Base-by-base conservation (phyloP, 2,329 filamentous ascomycete species). In the Neofusicoccum umdonicola region DNA sequence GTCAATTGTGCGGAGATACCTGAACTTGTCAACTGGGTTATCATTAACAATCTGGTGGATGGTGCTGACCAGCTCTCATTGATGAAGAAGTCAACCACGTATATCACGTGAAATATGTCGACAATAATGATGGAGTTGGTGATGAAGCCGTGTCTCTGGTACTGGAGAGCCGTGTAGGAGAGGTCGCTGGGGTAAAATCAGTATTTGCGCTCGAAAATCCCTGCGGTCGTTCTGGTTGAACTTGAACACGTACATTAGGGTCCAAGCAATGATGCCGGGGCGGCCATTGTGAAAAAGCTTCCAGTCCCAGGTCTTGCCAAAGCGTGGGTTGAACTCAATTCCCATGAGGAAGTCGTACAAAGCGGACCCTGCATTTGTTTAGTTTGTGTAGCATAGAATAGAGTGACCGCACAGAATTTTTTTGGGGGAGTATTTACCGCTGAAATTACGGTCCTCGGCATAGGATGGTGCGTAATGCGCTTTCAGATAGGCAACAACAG, bases 311-410 rank as follows among this genome's bases (percentile, higher is more conserved):
- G 61, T 74, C 69, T 64, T 75, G 47, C 63, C 63, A 85, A 65
- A 65, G 27, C 63, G 63, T 31, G 63, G 63, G 12, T 65, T 65
- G 69, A 87, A 85, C 65, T 83, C 81, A 19, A 83, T 93, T 68
- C 89, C 91, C 91, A 96, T 94, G 65, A 89, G 78, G 74, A 79
- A 78, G 70, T 79, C 84, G 44, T 64, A 62, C 7, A 56, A 22
- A 35, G 45, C 54, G 13, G 63, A 65, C 35, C 63, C 63, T 65
- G 11, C 8, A 42, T 41, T n/a, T 3, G 13, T 31, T 63, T n/a
- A 63, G 61, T 27, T 31, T 34, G 2, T 45, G 27, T 45, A 37
- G 1, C 4, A 17, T 1, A 63, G n/a, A 11, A 17, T 4, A 31
- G 50, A 27, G 22, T 31, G 27, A 41, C 4, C 7, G 42, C 22